Evolutionary conservation across 1,139 yeast genomes (phyloP).

Genomic region (Kodamaea sp.): DNA sequence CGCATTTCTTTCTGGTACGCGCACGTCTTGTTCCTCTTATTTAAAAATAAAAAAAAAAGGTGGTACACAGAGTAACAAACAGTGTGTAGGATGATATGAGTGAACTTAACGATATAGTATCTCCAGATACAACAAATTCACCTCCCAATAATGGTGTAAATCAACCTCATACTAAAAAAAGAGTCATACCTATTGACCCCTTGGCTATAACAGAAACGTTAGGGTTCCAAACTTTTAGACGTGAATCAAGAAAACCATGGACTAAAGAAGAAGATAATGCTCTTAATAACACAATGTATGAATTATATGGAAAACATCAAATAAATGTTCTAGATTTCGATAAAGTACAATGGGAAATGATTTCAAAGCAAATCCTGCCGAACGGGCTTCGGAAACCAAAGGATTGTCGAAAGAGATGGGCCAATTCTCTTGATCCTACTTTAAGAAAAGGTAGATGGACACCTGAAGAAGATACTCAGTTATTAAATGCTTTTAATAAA

Average conservation of each 20-base stretch:
- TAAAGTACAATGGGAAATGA: slow-evolving; percentile 62
- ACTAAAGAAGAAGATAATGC: slow-evolving; percentile 57
- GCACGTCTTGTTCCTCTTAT: neutral
- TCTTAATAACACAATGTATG: slow-evolving; percentile 38
- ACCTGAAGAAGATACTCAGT: slow-evolving; percentile 66
- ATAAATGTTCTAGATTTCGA: slow-evolving; percentile 30
- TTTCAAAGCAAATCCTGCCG: slow-evolving; percentile 43
- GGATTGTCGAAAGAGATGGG: slow-evolving; percentile 74
- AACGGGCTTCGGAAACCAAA: slow-evolving; percentile 51
- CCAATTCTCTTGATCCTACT: slow-evolving; percentile 77
- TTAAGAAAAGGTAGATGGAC: slow-evolving; percentile 89
- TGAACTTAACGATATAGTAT: neutral
- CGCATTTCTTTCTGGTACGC: too few relatives aligned
- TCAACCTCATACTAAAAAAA: slow-evolving; percentile 5
- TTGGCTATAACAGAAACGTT: slow-evolving; percentile 65
- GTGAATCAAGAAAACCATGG: slow-evolving; percentile 66
- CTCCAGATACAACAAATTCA: neutral
- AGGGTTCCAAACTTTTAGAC: slow-evolving; percentile 71
- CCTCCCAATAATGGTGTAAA: neutral
- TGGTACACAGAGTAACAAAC: neutral
- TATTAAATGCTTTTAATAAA: slow-evolving; percentile 59
- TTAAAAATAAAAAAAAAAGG: neutral
- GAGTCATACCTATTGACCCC: slow-evolving; percentile 51
- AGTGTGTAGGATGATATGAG: neutral
- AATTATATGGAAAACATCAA: slow-evolving; percentile 18